Base-by-base conservation (phyloP, 2,329 filamentous ascomycete genomes). In the Penicillium concentricum region DNA sequence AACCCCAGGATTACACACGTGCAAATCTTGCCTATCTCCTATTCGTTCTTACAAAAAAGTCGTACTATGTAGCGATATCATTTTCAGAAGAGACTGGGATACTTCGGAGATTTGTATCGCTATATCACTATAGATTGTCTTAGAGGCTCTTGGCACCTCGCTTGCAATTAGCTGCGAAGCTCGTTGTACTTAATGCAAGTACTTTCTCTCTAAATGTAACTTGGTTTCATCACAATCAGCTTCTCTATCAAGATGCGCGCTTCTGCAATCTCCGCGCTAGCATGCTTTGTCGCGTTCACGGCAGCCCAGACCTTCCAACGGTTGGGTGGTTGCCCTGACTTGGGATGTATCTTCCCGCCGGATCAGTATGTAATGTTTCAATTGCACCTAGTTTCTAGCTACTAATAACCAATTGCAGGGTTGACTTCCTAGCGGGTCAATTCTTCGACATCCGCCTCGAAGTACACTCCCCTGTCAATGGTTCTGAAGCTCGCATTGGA, bases 361-460 rank as follows among this genome's bases (percentile, higher is more conserved):
- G 82, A 85, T 62, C 81, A 84, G 79, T 81, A 72, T 65, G 79
- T 57, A 44, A 18, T 24, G 12, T 30, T 15, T 51, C 7, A 32
- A 20, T 24, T 39, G 34, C 4, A 4, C 22, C 8, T 41, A 9
- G 5, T 6, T 10, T 13, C 6, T 30, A 15, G n/a, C 28, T 16
- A n/a, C 35, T 44, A 26, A 22, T 16, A 2, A 16, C 32, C 56
- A 34, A 54, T 26, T 39, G 12, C 7, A 83, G 81, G 77, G 86
- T 88, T 61, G 90, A 94, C 68, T 94, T 94, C 76, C 82, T 95
- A 2, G 87, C 90, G 5, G 90, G 90, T 13, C 90, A 94, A 76
- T 87, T 84, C 72, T 94, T 94, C 69, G 91, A 94, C 71, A 87
- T 95, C 61, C 87, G 90, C 58, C 83, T 93, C 58, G 90, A 94